Conservation (phyloP, 1,284 basidiomycete genomes). For the Irpex sp. region DNA sequence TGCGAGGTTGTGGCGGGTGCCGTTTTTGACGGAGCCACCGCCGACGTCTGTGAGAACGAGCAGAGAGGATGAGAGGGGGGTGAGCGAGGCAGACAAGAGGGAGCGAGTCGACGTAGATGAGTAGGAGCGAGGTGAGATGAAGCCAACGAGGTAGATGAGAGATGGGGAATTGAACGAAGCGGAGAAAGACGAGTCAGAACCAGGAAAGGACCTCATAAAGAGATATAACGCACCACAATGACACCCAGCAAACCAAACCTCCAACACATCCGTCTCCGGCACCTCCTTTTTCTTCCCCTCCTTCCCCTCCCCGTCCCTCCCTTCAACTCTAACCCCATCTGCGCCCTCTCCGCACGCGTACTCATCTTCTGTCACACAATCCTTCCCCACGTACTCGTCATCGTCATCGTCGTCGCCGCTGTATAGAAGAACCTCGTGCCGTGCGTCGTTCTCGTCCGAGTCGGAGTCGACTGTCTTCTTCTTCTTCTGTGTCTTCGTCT, state of each 20-base stretch:
- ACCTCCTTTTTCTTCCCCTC: not conserved
- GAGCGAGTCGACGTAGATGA: no score
- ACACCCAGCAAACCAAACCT: conserved; percentile 19
- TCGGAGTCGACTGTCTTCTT: not conserved
- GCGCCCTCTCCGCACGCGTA: not conserved
- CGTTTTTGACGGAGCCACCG: conserved; percentile 41
- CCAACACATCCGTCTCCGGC: conserved; percentile 20
- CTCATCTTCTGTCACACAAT: not conserved
- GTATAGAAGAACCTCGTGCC: conserved; percentile 15
- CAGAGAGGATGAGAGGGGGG: conserved; percentile 36
- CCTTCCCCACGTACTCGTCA: not conserved
- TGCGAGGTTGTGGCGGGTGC: conserved; percentile 36
- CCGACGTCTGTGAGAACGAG: conserved; percentile 38
- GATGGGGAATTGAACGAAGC: no score
- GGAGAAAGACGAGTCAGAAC: no score
- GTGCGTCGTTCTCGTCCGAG: conserved; percentile 16
- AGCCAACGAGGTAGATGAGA: no score
- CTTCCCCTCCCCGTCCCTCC: no score
- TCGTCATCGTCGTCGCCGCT: conserved; percentile 1
- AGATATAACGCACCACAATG: conserved; percentile 12
- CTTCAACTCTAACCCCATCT: not conserved
- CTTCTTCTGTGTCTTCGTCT: not conserved
- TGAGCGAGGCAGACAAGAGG: not conserved
- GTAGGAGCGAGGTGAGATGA: no score
- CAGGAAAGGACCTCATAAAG: not conserved